Evolutionary conservation across 768 basidiomycete genomes (phyloP), one percentile per base, ranked within the genome.

Genomic region (Tricholoma sp.): DNA sequence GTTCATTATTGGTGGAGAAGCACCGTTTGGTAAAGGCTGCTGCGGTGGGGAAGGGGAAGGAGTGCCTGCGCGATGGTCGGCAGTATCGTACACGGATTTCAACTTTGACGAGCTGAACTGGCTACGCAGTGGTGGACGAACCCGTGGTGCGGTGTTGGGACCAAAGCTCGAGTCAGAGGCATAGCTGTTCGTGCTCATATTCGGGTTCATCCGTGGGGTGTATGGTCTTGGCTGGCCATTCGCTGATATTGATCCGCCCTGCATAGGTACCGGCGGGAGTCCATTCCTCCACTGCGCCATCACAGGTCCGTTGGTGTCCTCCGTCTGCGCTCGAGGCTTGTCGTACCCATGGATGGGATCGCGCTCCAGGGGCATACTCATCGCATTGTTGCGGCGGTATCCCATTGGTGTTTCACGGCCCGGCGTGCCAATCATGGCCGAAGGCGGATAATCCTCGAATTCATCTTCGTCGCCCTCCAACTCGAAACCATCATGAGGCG

Each of bases 391-490:
- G 54, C 89, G 72, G 37, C 89, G 82, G 12, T 75, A 73, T 9
- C 82, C 82, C 55, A 86, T 63, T 0, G 91, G 91, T 0, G 91
- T 94, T 18, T 85, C 88, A 2, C 90, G 82, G 12, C 91, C 89
- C 5, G 86, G 86, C 4, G 79, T 64, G 0, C 78, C 67, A 57
- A 72, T 69, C 51, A 71, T 68, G 21, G 72, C 68, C 4, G 81
- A 71, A 5, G 80, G 75, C 1, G 84, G 83, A 65, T 88, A 88
- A 59, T 92, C 91, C 66, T 93, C 91, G 56, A 78, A 83, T 1
- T 91, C 89, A 59, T 89, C 81, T 21, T 81, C 88, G 35, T 89
- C 89, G 2, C 76, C 74, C 49, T 90, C 90, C 56, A 83, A 75
- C 43, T 86, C 89, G 64, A 91, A 90, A 8, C 86, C 87, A 54